Base-by-base conservation (phyloP, 805 yeast species). In the Grigorovia yakushimaensis region DNA sequence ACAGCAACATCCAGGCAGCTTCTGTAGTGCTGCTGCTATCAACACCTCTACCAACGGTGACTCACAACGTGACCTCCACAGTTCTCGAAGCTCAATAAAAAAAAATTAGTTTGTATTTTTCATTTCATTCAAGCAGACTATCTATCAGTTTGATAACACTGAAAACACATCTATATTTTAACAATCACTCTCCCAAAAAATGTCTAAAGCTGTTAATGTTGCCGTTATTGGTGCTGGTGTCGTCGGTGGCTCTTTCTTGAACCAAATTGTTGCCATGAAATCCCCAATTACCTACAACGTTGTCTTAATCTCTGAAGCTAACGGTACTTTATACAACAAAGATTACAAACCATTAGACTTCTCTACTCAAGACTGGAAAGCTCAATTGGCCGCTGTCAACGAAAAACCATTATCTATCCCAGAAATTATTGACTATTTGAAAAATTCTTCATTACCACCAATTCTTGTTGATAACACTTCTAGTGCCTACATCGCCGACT, bases 381-480 rank as follows among this genome's bases (percentile, higher is more conserved):
- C 77, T 1, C 69, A 68, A 35, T 61, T 79, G 45, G 62, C 67
- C 9, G 66, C 77, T 8, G 64, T 80, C 15, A 68, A 73, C 13
- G 64, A 66, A n/a, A 55, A 58, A 44, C 53, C 69, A 73, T 72
- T 83, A 58, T 56, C 81, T 0, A 70, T 79, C 44, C 74, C 74
- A 7, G 82, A 78, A 36, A 71, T 91, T 56, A 67, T 82, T 33
- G 70, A 71, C 5, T 88, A 67, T 65, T 73, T 93, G 64, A 74
- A 74, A 51, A 76, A 73, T 46, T 81, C 94, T 7, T 76, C 84
- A 19, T 56, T 61, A 8, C 96, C 98, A 44, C 79, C 87, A 33
- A 84, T 93, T 54, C 71, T 93, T 50, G 84, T 93, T 39, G 99
- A 93, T 69, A 93, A 93, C 76, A 93, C 99, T 44, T 88, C 98